phyloP scores from a whole-genome alignment of 2,329 filamentous ascomycete genomes.

The Talaromyces marneffei region DNA sequence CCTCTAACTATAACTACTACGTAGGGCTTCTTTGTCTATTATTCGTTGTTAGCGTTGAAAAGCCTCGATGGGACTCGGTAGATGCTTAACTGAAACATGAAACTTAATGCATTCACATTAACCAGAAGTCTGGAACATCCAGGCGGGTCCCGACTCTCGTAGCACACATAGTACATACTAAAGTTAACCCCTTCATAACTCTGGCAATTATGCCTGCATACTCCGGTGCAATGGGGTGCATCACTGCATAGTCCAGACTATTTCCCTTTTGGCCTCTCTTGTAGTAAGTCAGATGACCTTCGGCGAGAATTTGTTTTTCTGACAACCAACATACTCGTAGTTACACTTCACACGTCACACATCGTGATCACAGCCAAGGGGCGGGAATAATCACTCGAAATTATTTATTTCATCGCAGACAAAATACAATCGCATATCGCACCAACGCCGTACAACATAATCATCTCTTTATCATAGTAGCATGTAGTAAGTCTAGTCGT shows the following conservation, averaged over 20 bases:
- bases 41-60: not conserved
- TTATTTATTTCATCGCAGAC: not conserved
- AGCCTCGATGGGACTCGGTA: not conserved
- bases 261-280: not conserved
- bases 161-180: not conserved
- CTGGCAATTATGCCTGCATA: not conserved
- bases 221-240: no score
- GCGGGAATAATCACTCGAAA: not conserved
- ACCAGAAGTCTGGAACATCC: not conserved
- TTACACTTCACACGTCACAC: not conserved
- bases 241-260: not conserved
- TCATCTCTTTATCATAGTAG: not conserved
- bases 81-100: not conserved
- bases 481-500: conserved; percentile 6
- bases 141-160: not conserved
- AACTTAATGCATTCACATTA: not conserved
- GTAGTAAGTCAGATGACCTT: not conserved
- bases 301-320: conserved; percentile 1
- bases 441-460: not conserved
- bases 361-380: not conserved
- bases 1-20: no score
- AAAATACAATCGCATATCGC: not conserved
- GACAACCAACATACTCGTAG: not conserved
- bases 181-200: not conserved
- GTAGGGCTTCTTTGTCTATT: no score